Conservation (phyloP, 164 flowering plant species). For the Vitis rupestris region DNA sequence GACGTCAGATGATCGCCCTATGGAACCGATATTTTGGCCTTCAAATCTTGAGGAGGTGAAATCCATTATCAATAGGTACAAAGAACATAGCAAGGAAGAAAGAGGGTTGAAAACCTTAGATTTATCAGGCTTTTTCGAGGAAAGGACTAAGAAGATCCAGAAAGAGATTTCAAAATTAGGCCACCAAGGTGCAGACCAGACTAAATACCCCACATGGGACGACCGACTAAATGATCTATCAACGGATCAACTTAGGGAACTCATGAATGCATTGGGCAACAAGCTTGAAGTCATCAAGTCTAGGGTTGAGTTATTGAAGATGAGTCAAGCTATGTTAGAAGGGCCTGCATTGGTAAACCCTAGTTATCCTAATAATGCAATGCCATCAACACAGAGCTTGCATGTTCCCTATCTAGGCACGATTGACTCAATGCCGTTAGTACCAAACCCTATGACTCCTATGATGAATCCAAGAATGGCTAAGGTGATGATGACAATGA, state of each 20-base stretch:
- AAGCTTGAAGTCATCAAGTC: too few species aligned
- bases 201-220: background rate
- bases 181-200: background rate
- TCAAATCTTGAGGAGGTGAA: background rate
- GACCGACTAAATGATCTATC: background rate
- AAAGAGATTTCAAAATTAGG: background rate
- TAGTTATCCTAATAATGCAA: too few species aligned
- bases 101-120: background rate
- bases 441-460: too few species aligned
- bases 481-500: too few species aligned
- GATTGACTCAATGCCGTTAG: too few species aligned
- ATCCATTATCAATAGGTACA: constrained; percentile 1
- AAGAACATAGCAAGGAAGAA: background rate
- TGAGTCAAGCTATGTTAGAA: too few species aligned
- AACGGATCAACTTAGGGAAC: background rate
- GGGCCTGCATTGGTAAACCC: too few species aligned
- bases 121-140: constrained; percentile 3
- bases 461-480: too few species aligned
- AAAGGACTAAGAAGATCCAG: background rate
- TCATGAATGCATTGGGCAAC: background rate
- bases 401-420: too few species aligned
- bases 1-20: background rate
- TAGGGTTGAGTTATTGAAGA: too few species aligned
- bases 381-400: too few species aligned
- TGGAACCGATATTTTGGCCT: constrained; percentile 3